A percentile compares a stretch with the other conserved stretches of the same genome.
phyloP scores from a whole-genome alignment of 148 eudicot genomes.

The Chenopodium suecicum region DNA sequence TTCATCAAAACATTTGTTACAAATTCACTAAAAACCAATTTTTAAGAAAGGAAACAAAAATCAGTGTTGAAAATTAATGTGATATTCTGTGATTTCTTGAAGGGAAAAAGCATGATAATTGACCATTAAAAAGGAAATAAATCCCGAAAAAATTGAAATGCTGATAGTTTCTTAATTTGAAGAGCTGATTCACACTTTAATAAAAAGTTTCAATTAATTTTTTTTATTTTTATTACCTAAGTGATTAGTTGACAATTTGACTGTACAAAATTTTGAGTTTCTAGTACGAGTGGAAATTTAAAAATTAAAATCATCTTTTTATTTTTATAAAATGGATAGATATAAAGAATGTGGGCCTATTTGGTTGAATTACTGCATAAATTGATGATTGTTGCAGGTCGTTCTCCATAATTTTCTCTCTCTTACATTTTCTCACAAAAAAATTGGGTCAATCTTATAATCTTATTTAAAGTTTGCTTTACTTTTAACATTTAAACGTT shows the following conservation, averaged over 20 bases:
- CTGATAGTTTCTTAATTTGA: neutral
- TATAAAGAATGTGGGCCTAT: slow-evolving; percentile 15
- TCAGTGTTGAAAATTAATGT: neutral
- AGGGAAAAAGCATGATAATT: neutral
- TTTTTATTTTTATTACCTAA: neutral
- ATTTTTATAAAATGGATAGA: neutral
- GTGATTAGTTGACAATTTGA: slow-evolving; percentile 20
- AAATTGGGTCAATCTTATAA: neutral
- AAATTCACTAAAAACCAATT: neutral
- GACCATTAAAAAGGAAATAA: neutral
- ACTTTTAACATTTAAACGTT: slow-evolving; percentile 29
- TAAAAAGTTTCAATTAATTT: too few relatives aligned
- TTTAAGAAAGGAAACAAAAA: neutral
- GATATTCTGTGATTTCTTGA: neutral
- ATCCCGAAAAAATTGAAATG: neutral
- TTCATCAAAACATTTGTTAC: neutral
- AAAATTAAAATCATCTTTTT: neutral
- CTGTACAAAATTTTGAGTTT: neutral
- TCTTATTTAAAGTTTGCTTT: neutral
- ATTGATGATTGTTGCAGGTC: slow-evolving; percentile 32
- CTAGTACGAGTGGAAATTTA: neutral
- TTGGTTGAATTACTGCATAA: slow-evolving; percentile 15
- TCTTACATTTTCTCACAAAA: neutral
- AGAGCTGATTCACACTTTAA: neutral
- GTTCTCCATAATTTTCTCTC: slow-evolving; percentile 17